phyloP scores from a whole-genome alignment of 305 asterid genomes.

The Rubia balearica region DNA sequence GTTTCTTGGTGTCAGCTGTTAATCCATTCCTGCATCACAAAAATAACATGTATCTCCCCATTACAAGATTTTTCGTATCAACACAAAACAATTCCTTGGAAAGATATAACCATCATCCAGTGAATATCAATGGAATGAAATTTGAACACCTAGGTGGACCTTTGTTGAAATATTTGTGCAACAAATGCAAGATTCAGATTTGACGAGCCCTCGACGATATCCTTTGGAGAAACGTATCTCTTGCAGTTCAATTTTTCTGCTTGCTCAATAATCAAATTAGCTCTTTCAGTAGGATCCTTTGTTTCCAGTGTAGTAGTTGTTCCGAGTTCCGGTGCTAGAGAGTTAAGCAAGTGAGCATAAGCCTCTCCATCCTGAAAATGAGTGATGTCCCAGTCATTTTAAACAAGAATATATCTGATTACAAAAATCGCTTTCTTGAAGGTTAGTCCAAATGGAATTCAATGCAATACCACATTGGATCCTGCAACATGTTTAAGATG shows the following conservation, averaged over 20 bases:
- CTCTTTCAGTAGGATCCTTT: conserved; percentile 76
- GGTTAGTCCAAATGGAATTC: neutral
- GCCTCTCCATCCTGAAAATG: conserved; percentile 78
- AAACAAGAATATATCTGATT: neutral
- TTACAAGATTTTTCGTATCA: neutral
- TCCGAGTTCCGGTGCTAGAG: conserved; percentile 83
- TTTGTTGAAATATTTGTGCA: conserved; percentile 38
- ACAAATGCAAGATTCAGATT: conserved; percentile 42
- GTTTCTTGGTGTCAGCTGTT: conserved; percentile 46
- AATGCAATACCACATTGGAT: neutral
- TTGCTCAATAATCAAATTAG: conserved; percentile 74
- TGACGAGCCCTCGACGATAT: conserved; percentile 38
- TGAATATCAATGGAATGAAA: neutral
- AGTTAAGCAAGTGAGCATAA: conserved; percentile 81
- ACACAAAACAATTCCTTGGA: too few relatives aligned
- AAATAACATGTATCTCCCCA: neutral
- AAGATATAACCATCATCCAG: neutral
- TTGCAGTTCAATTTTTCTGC: conserved; percentile 57
- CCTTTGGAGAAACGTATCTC: conserved; percentile 36
- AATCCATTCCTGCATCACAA: conserved; percentile 66
- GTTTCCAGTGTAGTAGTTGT: conserved; percentile 45
- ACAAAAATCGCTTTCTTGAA: neutral
- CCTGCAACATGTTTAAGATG: neutral
- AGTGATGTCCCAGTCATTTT: neutral
- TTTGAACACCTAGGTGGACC: conserved; percentile 17